These are phyloP conservation scores for Cyclanthera cordifolia DNA, from an alignment of 306 rosid genomes.

Conservation along the genomic window DNA sequence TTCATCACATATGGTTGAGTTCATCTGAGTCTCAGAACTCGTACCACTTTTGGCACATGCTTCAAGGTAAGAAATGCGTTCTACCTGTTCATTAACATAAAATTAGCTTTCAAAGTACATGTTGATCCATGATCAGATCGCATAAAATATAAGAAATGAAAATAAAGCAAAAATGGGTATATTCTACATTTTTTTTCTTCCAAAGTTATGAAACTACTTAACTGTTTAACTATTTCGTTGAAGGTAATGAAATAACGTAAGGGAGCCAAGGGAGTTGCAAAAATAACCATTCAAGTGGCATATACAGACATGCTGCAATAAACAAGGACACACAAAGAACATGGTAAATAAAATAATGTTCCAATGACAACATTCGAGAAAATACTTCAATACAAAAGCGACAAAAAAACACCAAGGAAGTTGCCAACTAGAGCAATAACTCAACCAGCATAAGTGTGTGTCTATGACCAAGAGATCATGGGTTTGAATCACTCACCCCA, in stretches of 20 bases:
- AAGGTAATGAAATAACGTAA: neutral
- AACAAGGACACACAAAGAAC: neutral
- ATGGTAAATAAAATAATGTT: neutral
- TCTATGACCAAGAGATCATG: too few species aligned
- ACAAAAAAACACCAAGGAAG: neutral
- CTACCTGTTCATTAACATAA: slow-evolving; percentile 51
- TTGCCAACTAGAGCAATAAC: too few species aligned
- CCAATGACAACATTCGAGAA: neutral
- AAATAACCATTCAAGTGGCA: neutral
- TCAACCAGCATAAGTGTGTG: too few species aligned
- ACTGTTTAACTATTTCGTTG: neutral
- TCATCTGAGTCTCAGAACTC: slow-evolving; percentile 21
- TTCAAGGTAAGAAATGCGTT: slow-evolving; percentile 49
- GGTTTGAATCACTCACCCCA: too few species aligned
- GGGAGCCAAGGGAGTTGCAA: neutral
- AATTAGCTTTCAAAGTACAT: neutral
- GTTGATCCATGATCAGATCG: neutral
- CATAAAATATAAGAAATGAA: slow-evolving; percentile 17
- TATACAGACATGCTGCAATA: neutral
- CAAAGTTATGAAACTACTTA: neutral
- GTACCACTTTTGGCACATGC: slow-evolving; percentile 25
- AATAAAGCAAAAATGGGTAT: neutral
- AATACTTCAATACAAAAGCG: neutral
- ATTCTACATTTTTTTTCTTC: neutral
- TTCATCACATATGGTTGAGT: slow-evolving; percentile 10